Evolutionary conservation across 192 early-diverging fungal genomes (phyloP).

Genomic region (Backusella luteola): DNA sequence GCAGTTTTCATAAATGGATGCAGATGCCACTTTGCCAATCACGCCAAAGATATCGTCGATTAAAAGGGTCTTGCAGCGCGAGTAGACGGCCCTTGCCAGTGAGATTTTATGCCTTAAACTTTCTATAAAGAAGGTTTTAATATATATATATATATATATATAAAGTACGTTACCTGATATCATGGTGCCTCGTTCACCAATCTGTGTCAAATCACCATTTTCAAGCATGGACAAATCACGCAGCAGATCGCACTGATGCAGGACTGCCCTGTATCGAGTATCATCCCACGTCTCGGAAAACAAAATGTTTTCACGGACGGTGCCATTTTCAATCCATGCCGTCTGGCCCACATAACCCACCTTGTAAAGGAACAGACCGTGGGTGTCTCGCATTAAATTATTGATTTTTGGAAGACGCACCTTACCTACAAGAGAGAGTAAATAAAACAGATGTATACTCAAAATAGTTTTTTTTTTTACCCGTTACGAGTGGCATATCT

Average conservation of each 20-base stretch:
- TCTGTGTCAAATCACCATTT: constrained; percentile 67
- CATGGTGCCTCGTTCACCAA: constrained; percentile 65
- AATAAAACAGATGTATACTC: no score
- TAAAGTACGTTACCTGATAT: constrained; percentile 48
- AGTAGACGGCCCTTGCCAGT: constrained; percentile 79
- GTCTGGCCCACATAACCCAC: constrained; percentile 50
- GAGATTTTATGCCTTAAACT: constrained; percentile 77
- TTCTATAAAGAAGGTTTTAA: neutral
- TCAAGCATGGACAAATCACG: constrained; percentile 63
- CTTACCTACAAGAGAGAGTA: neutral
- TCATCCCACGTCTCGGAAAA: constrained; percentile 57
- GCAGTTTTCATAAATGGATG: constrained; percentile 49
- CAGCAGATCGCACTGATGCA: constrained; percentile 70
- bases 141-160: neutral
- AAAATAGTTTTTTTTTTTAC: neutral
- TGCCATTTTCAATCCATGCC: constrained; percentile 60
- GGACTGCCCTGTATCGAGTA: constrained; percentile 61
- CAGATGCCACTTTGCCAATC: constrained; percentile 49
- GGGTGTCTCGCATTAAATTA: constrained; percentile 1
- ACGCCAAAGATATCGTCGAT: constrained; percentile 79
- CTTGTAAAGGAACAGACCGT: constrained; percentile 18
- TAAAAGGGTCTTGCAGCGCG: constrained; percentile 64
- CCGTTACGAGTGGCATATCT: constrained; percentile 43
- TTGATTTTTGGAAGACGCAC: neutral
- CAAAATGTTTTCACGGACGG: constrained; percentile 70